Base-by-base conservation (phyloP, 495 filamentous ascomycete genomes). In the Xylaria scruposa region DNA sequence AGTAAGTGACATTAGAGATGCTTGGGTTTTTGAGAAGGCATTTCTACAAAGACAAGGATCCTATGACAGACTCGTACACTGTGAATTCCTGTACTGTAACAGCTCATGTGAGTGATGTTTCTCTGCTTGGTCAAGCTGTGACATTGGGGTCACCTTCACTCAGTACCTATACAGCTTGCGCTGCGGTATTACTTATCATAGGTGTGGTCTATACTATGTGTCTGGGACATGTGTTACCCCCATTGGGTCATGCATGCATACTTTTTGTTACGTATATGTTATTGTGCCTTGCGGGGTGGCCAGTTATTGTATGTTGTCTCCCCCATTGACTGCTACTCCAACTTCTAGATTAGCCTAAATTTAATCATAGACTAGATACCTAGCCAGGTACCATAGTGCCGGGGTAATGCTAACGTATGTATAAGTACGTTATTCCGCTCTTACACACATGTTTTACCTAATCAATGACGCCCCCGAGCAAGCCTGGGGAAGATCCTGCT, bases 311-410 rank as follows among this genome's bases (percentile, higher is more conserved):
- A 36, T 31, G 5, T n/a, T 33, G 31, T 2, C 4, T 59, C 5
- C 29, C 33, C 29, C 33, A 17, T 59, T 59, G 9, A 36, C 4
- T 59, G 17, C 0, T 60, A 60, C n/a, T 38, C 58, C 58, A 60
- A 60, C 58, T 38, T 38, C 33, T n/a, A 33, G 26, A 60, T 60
- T 60, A 60, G 58, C 58, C 58, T 60, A 60, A 60, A 60, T 38
- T 59, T 24, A 38, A 15, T 15, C 3, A 24, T 54, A 24, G 49
- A 53, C n/a, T 24, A n/a, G n/a, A n/a, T n/a, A 54, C 21, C 51
- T 54, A 54, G 12, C 29, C 4, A 31, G 51, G 51, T 17, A 31
- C 51, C 3, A 29, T 56, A 26, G 21, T 53, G 24, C 49, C 49
- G 21, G 49, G 51, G 36, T 38, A 38, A 8, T 5, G 36, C 36